These are phyloP conservation scores for Amorphotheca resinae DNA, from an alignment of 495 filamentous ascomycete species.

Conservation along the genomic window DNA sequence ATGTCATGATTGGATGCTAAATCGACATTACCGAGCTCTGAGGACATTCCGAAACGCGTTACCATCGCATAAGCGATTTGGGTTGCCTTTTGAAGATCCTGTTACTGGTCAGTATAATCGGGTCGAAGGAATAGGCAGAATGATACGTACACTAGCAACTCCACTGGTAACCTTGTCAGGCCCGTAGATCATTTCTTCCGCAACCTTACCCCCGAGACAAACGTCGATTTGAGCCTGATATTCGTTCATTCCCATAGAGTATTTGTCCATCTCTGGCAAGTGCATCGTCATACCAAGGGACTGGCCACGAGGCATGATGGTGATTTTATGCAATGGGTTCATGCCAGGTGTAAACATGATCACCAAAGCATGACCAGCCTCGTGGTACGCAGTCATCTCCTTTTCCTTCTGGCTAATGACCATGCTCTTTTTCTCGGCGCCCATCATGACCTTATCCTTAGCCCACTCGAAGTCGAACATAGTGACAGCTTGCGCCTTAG, in stretches of 20 bases:
- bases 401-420: conserved; percentile 74
- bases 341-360: conserved; percentile 62
- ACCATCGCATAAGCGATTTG: conserved; percentile 72
- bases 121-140: not conserved
- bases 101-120: conserved; percentile 4
- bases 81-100: conserved; percentile 81
- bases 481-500: conserved; percentile 57
- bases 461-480: conserved; percentile 89
- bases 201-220: conserved; percentile 82
- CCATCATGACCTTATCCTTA: conserved; percentile 97
- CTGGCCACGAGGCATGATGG: conserved; percentile 82
- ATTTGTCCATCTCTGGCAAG: conserved; percentile 81
- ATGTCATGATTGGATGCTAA: conserved; percentile 64
- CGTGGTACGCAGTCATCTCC: conserved; percentile 94
- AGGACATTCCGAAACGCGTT: conserved; percentile 76
- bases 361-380: conserved; percentile 90
- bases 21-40: conserved; percentile 80
- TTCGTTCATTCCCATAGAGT: conserved; percentile 61
- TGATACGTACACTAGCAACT: conserved; percentile 50
- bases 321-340: conserved; percentile 85
- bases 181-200: conserved; percentile 87
- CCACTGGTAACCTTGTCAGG: conserved; percentile 77
- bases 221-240: conserved; percentile 68
- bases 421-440: conserved; percentile 75
- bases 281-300: conserved; percentile 74